These are phyloP conservation scores for Amanita polypyramis DNA, from an alignment of 768 basidiomycete genomes.

Conservation along the genomic window DNA sequence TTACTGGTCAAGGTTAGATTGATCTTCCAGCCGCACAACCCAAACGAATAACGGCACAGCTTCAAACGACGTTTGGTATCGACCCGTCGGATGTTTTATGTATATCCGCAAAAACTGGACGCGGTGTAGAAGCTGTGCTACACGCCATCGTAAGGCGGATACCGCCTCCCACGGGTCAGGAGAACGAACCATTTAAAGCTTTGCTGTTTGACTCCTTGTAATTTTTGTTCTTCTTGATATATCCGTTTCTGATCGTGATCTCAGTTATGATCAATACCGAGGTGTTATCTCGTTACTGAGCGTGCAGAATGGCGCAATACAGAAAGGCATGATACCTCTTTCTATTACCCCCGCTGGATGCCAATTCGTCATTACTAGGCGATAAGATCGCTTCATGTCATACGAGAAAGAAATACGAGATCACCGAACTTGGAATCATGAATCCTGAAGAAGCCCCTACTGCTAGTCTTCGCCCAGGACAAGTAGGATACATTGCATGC, in stretches of 20 bases:
- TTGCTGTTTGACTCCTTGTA: constrained; percentile 91
- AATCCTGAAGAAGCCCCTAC: constrained; percentile 83
- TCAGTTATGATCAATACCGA: constrained; percentile 87
- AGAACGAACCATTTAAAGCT: constrained; percentile 56
- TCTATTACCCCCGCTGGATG: neutral
- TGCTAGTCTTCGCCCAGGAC: constrained; percentile 55
- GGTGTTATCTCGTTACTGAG: constrained; percentile 91
- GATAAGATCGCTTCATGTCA: constrained; percentile 84
- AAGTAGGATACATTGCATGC: constrained; percentile 85
- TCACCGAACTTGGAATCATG: constrained; percentile 82
- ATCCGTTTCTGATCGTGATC: constrained; percentile 9
- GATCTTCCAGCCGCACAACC: constrained; percentile 88
- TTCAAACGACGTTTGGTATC: constrained; percentile 75
- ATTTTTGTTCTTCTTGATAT: constrained; percentile 11
- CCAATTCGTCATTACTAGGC: constrained; percentile 32
- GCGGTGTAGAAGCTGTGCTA: constrained; percentile 70
- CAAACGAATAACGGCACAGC: constrained; percentile 68
- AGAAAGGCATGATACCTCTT: constrained; percentile 48
- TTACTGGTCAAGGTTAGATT: constrained; percentile 39
- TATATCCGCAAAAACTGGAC: constrained; percentile 90
- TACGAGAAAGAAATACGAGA: constrained; percentile 82
- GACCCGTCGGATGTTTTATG: constrained; percentile 62
- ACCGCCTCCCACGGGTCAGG: constrained; percentile 61
- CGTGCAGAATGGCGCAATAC: constrained; percentile 68
- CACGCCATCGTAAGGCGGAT: constrained; percentile 74